These are phyloP conservation scores for Calonectria crousiana DNA, from an alignment of 2,329 filamentous ascomycete genomes.

Conservation along the genomic window DNA sequence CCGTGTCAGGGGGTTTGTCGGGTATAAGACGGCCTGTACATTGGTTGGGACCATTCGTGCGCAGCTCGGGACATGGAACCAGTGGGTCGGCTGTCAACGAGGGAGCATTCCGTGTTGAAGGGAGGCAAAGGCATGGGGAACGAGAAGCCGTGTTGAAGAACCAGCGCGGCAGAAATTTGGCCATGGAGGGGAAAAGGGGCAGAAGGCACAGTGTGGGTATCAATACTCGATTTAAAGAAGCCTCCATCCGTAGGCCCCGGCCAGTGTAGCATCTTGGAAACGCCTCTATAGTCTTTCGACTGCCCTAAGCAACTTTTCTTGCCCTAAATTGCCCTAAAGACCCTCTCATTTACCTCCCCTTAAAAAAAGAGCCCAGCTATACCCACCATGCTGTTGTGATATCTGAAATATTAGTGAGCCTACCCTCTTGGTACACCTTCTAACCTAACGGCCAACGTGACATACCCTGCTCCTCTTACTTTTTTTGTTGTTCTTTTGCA, in stretches of 20 bases:
- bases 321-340: background rate
- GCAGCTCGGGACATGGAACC: conserved; percentile 57
- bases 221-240: conserved; percentile 30
- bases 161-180: background rate
- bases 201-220: conserved; percentile 26
- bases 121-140: background rate
- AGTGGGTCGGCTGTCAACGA: conserved; percentile 17
- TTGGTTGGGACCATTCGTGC: conserved; percentile 57
- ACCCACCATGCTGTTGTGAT: conserved; percentile 13
- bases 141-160: background rate
- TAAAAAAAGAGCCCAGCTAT: background rate
- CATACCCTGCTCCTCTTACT: conserved; percentile 1
- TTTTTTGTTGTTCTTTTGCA: background rate
- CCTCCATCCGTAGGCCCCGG: conserved; percentile 24
- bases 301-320: conserved; percentile 10
- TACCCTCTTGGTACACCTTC: conserved; percentile 13
- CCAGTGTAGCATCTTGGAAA: conserved; percentile 34
- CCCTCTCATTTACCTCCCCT: background rate
- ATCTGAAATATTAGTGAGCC: conserved; percentile 23
- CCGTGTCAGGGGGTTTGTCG: conserved; percentile 56
- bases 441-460: conserved; percentile 9
- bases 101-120: background rate
- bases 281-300: conserved; percentile 32
- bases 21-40: conserved; percentile 52
- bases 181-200: background rate